Conservation (phyloP, 371 early-diverging fungal species). For the Mortierella sp. region DNA sequence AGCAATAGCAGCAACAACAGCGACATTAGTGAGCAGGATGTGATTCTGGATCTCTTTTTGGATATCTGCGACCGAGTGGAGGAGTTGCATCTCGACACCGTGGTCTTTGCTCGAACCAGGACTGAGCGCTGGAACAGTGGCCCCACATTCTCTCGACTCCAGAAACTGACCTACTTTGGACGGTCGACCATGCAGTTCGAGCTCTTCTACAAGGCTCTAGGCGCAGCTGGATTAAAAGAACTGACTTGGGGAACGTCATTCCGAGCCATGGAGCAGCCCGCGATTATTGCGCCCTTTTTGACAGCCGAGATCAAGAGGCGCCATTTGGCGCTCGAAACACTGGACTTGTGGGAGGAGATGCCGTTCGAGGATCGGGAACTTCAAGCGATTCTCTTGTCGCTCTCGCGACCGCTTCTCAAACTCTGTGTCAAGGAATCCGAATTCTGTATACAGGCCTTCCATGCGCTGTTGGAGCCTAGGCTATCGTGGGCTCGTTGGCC, state of each 20-base stretch:
- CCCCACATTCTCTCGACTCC: neutral
- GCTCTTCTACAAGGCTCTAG: neutral
- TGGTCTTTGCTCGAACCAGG: neutral
- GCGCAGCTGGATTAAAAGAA: neutral
- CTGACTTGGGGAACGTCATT: neutral
- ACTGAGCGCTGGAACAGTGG: neutral
- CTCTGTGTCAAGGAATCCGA: neutral
- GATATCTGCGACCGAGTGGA: neutral
- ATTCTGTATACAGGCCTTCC: neutral
- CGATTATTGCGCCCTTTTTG: neutral
- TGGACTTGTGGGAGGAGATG: neutral
- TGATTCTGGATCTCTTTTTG: neutral
- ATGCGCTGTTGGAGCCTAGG: neutral
- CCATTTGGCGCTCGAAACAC: neutral
- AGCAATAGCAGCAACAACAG: neutral
- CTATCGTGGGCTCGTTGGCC: neutral
- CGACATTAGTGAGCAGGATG: neutral
- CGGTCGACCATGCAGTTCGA: neutral
- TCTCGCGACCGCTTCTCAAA: neutral
- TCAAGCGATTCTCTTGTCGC: neutral
- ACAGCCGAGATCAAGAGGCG: neutral
- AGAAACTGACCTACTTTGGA: neutral
- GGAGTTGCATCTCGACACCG: neutral
- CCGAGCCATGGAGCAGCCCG: neutral
- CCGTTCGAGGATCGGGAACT: slow-evolving; percentile 3